phyloP scores from a whole-genome alignment of 768 basidiomycete genomes.

The Rhodotorula kratochvilovae region DNA sequence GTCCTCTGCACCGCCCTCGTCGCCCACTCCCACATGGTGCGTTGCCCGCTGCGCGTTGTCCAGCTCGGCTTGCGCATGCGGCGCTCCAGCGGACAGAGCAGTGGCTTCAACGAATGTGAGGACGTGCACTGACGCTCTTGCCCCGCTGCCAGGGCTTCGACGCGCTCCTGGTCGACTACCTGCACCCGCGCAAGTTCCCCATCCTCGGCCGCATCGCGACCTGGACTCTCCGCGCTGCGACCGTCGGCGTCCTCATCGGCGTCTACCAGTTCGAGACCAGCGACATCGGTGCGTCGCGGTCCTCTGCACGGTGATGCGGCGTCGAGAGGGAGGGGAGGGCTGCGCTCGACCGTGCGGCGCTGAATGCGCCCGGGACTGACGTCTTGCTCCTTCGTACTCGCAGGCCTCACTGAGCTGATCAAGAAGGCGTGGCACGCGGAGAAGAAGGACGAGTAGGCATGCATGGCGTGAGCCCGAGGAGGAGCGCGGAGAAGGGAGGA shows the following conservation, averaged over 20 bases:
- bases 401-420: constrained; percentile 82
- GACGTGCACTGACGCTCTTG: not conserved
- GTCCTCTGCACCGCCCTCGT: constrained; percentile 79
- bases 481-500: not conserved
- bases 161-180: constrained; percentile 72
- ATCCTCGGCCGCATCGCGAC: constrained; percentile 60
- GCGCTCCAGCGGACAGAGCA: too few species aligned
- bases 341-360: not conserved
- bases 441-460: constrained; percentile 9
- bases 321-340: not conserved
- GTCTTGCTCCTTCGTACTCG: not conserved
- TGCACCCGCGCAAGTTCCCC: constrained; percentile 93
- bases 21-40: constrained; percentile 93
- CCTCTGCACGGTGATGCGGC: not conserved
- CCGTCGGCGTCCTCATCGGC: constrained; percentile 76
- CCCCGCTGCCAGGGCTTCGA: constrained; percentile 60
- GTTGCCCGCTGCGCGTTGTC: constrained; percentile 39
- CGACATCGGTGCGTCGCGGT: constrained; percentile 72
- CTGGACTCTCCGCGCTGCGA: constrained; percentile 75
- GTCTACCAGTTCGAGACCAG: constrained; percentile 98
- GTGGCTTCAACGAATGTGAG: not conserved
- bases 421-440: constrained; percentile 63
- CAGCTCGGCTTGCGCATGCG: too few species aligned
- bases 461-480: too few species aligned
- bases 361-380: constrained; percentile 5